Evolutionary conservation across 176 grass and related monocot genomes (phyloP).

Genomic region (Otatea glauca): DNA sequence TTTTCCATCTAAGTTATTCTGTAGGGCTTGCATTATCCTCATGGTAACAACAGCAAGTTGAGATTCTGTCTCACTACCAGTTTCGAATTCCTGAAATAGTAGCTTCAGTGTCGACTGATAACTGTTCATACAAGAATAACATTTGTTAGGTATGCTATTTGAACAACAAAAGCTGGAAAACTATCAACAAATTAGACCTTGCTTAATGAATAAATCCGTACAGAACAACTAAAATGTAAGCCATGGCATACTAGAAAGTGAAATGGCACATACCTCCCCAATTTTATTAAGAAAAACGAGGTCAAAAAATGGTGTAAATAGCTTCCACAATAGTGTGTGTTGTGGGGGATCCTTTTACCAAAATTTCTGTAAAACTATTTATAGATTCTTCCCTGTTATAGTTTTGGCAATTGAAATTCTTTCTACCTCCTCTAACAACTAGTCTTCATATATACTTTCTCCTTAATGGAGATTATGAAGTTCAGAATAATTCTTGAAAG

Average conservation of each 20-base stretch:
- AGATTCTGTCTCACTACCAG: slow-evolving; percentile 71
- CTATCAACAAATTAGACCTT: not conserved
- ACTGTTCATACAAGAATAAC: slow-evolving; percentile 52
- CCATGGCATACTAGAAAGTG: slow-evolving; percentile 23
- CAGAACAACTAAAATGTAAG: slow-evolving; percentile 20
- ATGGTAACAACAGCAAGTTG: slow-evolving; percentile 89
- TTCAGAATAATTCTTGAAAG: slow-evolving; percentile 11
- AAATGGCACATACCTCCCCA: not conserved
- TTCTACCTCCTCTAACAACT: slow-evolving; percentile 28
- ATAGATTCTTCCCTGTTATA: not conserved
- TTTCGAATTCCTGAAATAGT: slow-evolving; percentile 87
- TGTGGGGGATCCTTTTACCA: not conserved
- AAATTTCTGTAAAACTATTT: slow-evolving; percentile 19
- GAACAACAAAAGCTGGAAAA: slow-evolving; percentile 12
- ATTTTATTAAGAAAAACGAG: not conserved
- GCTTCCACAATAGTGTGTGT: not conserved
- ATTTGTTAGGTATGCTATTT: slow-evolving; percentile 35
- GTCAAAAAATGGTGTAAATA: slow-evolving; percentile 17
- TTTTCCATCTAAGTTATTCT: slow-evolving; percentile 94
- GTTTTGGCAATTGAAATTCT: not conserved
- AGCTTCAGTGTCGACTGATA: slow-evolving; percentile 89
- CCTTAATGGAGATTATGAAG: slow-evolving; percentile 8
- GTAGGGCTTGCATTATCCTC: slow-evolving; percentile 97
- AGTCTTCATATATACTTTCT: not conserved
- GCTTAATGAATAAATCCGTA: slow-evolving; percentile 20